phyloP scores from a whole-genome alignment of 2,329 filamentous ascomycete species.

The Byssoonygena ceratinophila region DNA sequence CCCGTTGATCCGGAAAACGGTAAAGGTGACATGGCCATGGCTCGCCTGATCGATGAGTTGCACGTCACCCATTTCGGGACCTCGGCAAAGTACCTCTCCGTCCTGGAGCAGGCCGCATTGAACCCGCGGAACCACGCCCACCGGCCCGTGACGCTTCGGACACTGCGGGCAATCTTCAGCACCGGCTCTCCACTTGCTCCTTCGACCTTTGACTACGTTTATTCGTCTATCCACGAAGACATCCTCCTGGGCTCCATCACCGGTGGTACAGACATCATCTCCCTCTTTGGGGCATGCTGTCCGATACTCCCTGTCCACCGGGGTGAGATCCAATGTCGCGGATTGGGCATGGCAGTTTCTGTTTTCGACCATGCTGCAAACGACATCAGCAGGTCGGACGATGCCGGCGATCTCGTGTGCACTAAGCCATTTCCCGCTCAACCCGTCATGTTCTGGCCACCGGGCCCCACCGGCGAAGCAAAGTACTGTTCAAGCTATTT shows the following conservation, averaged over 20 bases:
- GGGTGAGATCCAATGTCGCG: slow-evolving; percentile 67
- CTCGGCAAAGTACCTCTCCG: slow-evolving; percentile 81
- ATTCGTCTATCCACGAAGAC: slow-evolving; percentile 65
- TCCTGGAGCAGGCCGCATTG: slow-evolving; percentile 69
- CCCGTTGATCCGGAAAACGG: slow-evolving; percentile 47
- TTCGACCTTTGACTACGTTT: slow-evolving; percentile 85
- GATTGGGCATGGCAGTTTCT: slow-evolving; percentile 66
- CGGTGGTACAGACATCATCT: slow-evolving; percentile 92
- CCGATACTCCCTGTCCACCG: slow-evolving; percentile 60
- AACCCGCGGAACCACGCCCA: slow-evolving; percentile 46
- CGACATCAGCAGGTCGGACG: slow-evolving; percentile 50
- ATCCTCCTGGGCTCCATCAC: slow-evolving; percentile 89
- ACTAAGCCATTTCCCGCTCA: slow-evolving; percentile 78
- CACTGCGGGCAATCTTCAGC: slow-evolving; percentile 77
- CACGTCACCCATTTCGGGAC: slow-evolving; percentile 89
- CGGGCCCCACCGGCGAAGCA: slow-evolving; percentile 54
- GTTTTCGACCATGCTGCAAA: slow-evolving; percentile 47
- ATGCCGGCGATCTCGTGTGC: slow-evolving; percentile 82
- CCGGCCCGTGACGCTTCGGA: slow-evolving; percentile 31
- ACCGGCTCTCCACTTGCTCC: slow-evolving; percentile 87
- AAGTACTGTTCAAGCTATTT: slow-evolving; percentile 84
- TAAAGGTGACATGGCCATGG: slow-evolving; percentile 68
- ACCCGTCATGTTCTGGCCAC: slow-evolving; percentile 72
- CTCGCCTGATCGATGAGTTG: slow-evolving; percentile 67
- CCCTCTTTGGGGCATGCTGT: slow-evolving; percentile 79